These are phyloP conservation scores for Coemansia sp. DNA, from an alignment of 192 early-diverging fungal genomes.

Conservation along the genomic window DNA sequence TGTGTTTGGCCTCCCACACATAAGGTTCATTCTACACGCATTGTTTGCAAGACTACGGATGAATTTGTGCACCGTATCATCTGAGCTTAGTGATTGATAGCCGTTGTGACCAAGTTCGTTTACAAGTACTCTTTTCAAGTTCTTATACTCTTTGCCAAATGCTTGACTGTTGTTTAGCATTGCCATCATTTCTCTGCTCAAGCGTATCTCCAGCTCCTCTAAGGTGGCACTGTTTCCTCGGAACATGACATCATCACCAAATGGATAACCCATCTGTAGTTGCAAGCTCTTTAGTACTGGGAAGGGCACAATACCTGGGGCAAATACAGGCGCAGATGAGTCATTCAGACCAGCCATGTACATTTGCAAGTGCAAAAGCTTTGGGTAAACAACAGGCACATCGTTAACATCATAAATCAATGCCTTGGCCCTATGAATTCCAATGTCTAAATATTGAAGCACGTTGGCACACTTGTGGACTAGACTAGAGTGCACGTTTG, in stretches of 20 bases:
- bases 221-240: constrained; percentile 12
- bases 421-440: too few relatives aligned
- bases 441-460: background rate
- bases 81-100: background rate
- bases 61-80: background rate
- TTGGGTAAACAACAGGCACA: constrained; percentile 1
- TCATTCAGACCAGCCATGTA: background rate
- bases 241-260: constrained; percentile 15
- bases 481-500: background rate
- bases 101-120: background rate
- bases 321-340: background rate
- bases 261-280: background rate
- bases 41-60: background rate
- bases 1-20: too few relatives aligned
- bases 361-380: constrained; percentile 1
- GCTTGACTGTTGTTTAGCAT: background rate
- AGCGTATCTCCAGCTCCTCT: background rate
- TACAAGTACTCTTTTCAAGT: background rate
- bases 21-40: too few relatives aligned
- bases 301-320: background rate
- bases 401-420: background rate
- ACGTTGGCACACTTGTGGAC: background rate
- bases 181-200: background rate
- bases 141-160: background rate
- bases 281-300: background rate